Evolutionary conservation across 495 filamentous ascomycete genomes (phyloP), one percentile per base, ranked within the genome.

Genomic region (Hyaloscypha hepaticicola): DNA sequence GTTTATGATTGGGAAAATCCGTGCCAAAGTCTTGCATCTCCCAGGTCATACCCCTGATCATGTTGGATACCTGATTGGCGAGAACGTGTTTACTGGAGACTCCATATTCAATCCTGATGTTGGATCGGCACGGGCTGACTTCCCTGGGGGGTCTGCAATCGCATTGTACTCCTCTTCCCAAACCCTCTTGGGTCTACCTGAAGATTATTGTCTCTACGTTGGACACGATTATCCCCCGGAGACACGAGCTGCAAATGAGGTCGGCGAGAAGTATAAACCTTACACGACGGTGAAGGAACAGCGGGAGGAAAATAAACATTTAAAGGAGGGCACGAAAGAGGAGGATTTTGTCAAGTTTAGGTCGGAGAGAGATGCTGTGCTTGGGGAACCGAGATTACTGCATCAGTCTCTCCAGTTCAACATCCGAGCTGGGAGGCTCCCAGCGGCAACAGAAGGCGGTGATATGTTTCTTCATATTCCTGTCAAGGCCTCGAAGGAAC

Each of bases 41-140:
- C 85, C 85, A 0, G 85, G 85, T 0, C 85, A 88, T 66, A 88
- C 84, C 1, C 83, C 83, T 0, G 85, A 88, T 65, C 85, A 87
- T 67, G 63, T 87, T 21, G 86, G 86, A 0, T 88, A 87, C 67
- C 64, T 72, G 25, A 78, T 88, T 63, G 85, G 84, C 60, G 70
- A 80, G 76, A 86, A 87, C 65, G 74, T 87, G n/a, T 87, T 88
- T 72, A 78, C 77, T 53, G 85, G 85, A 22, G 86, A 87, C 72
- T 84, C 84, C 8, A 70, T 88, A 60, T 87, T 87, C 75, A 77
- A 87, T 66, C 70, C 75, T 7, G 85, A 87, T 64, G 74, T 88
- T 24, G 85, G 85, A 26, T 80, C 81, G 3, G 85, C 85, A 3
- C 78, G 85, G 26, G 84, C 82, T 65, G 85, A 87, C 66, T 87